phyloP scores from a whole-genome alignment of 192 early-diverging fungal genomes.

The Coemansia sp. region DNA sequence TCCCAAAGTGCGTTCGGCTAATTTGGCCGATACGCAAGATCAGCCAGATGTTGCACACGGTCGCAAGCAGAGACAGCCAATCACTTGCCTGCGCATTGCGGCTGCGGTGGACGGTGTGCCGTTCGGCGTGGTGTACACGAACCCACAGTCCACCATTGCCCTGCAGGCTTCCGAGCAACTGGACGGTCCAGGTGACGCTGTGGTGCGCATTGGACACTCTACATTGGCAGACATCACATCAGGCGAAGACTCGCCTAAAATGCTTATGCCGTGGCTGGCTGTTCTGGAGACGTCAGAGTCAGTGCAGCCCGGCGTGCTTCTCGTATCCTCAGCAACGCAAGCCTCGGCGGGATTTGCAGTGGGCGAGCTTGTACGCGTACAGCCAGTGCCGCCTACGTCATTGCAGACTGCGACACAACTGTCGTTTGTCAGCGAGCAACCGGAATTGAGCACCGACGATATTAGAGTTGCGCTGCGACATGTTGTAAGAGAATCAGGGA shows the following conservation, averaged over 20 bases:
- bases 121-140: conserved; percentile 35
- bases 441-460: neutral
- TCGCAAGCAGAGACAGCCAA: conserved; percentile 12
- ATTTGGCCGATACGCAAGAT: neutral
- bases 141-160: conserved; percentile 21
- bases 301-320: conserved; percentile 44
- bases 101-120: conserved; percentile 25
- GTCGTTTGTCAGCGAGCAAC: conserved; percentile 11
- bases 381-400: neutral
- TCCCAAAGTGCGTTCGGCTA: conserved; percentile 60
- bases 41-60: conserved; percentile 4
- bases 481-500: neutral
- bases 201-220: conserved; percentile 27
- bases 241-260: conserved; percentile 17
- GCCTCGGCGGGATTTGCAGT: conserved; percentile 4
- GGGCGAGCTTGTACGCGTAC: conserved; percentile 38
- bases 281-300: conserved; percentile 10
- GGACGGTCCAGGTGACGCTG: conserved; percentile 13
- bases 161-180: conserved; percentile 1
- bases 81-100: conserved; percentile 31
- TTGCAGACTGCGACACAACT: neutral
- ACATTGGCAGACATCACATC: neutral
- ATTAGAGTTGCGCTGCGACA: neutral
- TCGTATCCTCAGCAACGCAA: conserved; percentile 14
- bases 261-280: conserved; percentile 21